Conservation (phyloP, 805 yeast species). For the Kazachstania psychrophila region DNA sequence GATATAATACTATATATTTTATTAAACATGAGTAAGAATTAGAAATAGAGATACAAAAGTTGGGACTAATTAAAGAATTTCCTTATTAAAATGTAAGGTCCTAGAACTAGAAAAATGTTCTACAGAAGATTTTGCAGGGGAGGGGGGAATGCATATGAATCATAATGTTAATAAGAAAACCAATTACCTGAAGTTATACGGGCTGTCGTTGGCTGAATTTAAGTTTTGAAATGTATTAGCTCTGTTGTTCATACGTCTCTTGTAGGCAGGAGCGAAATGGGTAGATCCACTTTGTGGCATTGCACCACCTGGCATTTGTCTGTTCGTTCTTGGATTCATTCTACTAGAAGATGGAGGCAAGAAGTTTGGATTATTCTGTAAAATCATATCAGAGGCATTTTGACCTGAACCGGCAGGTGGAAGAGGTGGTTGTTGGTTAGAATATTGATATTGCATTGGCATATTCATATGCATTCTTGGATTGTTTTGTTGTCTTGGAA, state of each 20-base stretch:
- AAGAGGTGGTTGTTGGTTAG: constrained; percentile 12
- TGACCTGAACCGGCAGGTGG: constrained; percentile 19
- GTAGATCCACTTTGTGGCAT: constrained; percentile 8
- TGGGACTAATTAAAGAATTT: no score
- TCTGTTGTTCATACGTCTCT: constrained; percentile 26
- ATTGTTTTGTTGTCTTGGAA: constrained; percentile 9
- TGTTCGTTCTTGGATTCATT: constrained; percentile 3
- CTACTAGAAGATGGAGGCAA: constrained; percentile 3
- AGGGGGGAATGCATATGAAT: no score
- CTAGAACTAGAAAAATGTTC: no score
- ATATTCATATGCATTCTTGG: constrained; percentile 2
- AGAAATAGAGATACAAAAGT: no score
- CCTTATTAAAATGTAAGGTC: no score
- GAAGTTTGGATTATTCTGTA: constrained; percentile 45
- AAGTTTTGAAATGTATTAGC: constrained; percentile 18
- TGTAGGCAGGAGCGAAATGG: constrained; percentile 34
- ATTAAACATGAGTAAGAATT: no score
- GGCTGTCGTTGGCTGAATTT: constrained; percentile 39
- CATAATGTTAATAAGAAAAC: no score
- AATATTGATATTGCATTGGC: constrained; percentile 19
- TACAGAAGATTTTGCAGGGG: no score
- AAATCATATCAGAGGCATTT: constrained; percentile 34
- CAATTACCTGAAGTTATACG: constrained; percentile 37
- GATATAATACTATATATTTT: no score
- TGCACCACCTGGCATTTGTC: constrained; percentile 1